Conservation (phyloP, 805 yeast species). For the Candida sonorensis region DNA sequence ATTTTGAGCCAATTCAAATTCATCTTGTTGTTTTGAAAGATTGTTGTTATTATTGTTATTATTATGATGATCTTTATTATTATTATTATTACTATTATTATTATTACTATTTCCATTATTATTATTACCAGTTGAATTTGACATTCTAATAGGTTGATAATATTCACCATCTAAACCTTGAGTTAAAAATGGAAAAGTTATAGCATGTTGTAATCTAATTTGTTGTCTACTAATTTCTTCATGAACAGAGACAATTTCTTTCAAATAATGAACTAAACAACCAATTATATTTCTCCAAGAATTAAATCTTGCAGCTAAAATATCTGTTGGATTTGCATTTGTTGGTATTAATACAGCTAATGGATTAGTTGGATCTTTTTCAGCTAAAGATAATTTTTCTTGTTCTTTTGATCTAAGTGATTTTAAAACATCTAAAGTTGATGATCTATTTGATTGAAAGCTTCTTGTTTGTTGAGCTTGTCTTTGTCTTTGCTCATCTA, state of each 20-base stretch:
- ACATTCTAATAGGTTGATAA: slow-evolving; percentile 31
- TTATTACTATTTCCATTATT: slow-evolving; percentile 7
- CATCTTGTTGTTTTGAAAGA: slow-evolving; percentile 23
- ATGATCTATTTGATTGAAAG: slow-evolving; percentile 26
- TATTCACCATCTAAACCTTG: slow-evolving; percentile 34
- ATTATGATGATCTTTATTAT: slow-evolving; percentile 5
- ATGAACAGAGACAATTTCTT: slow-evolving; percentile 76
- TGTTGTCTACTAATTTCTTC: slow-evolving; percentile 87
- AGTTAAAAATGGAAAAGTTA: slow-evolving; percentile 45
- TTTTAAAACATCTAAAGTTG: slow-evolving; percentile 23
- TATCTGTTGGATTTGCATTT: slow-evolving; percentile 75
- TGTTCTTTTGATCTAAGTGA: slow-evolving; percentile 15
- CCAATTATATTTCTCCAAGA: slow-evolving; percentile 82
- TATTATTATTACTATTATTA: slow-evolving; percentile 2
- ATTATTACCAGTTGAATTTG: no score
- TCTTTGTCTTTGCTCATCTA: slow-evolving; percentile 36
- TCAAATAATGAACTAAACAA: slow-evolving; percentile 66
- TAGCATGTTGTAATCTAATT: slow-evolving; percentile 72
- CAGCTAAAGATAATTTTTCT: slow-evolving; percentile 10
- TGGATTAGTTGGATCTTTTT: slow-evolving; percentile 42
- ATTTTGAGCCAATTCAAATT: slow-evolving; percentile 31
- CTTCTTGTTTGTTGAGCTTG: slow-evolving; percentile 39
- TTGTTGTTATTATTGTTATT: slow-evolving; percentile 2
- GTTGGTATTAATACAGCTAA: slow-evolving; percentile 46
- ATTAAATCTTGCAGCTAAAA: slow-evolving; percentile 72